Base-by-base conservation (phyloP, 495 filamentous ascomycete species). In the Aspergillus steynii region DNA sequence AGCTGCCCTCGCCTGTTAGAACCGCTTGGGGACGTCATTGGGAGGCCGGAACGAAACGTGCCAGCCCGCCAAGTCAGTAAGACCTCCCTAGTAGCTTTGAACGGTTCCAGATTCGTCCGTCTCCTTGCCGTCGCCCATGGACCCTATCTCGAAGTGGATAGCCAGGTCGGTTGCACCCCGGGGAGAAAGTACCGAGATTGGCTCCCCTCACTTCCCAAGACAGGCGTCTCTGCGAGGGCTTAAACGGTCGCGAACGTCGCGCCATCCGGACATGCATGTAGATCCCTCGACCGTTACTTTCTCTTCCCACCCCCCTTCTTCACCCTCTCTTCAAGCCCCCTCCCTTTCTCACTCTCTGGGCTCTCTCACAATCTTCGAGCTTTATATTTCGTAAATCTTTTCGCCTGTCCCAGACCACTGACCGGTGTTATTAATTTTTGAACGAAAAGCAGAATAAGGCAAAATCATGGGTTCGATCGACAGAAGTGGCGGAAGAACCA, bases 401-500 rank as follows among this genome's bases (percentile, higher is more conserved):
- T 32, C 47, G 10, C 14, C 42, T 14, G 26, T 14, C 37, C 29
- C 47, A 49, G n/a, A n/a, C 4, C 37, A 32, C 31, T 57, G 20
- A n/a, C 45, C 42, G 7, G 31, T 57, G 34, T 28, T n/a, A 27
- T 3, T 49, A 49, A 31, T 12, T 12, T 29, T 27, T 26, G 46
- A 27, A 15, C 15, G 28, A 34, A 15, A 34, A 45, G 10, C 49
- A 47, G 31, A 52, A 4, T 7, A 28, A 61, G 29, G 29, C 26
- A 55, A 29, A 12, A 20, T 20, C 20, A 61, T 63, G 61, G 29
- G n/a, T 27, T 34, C 64, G 32, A 53, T 47, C 27, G 51, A 46
- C 42, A 65, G 56, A 29, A 60, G 56, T 53, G 59, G 58, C 52
- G 42, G 61, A 15, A 66, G 63, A 29, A 63, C 64, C 29, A 70